A percentile compares a stretch with the other conserved stretches of the same genome.
Evolutionary conservation across 768 basidiomycete species (phyloP).

Genomic region (Hydnum rufescens): DNA sequence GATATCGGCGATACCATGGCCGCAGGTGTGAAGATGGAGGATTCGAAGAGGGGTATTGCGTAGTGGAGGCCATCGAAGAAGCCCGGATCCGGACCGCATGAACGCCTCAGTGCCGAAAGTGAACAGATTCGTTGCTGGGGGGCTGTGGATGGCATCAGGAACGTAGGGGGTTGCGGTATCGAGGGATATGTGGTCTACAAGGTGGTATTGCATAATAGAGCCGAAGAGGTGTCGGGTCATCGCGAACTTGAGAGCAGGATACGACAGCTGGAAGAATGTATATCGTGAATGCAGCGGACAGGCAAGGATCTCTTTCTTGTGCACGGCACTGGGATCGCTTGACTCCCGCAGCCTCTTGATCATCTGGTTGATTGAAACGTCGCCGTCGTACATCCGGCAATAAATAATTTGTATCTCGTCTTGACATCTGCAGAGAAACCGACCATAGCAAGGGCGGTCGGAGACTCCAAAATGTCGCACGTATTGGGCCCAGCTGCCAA

Average conservation of each 20-base stretch:
- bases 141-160: conserved; percentile 77
- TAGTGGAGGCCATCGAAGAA: conserved; percentile 81
- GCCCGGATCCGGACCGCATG: conserved; percentile 62
- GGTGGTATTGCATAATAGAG: conserved; percentile 79
- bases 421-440: conserved; percentile 78
- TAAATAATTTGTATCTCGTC: conserved; percentile 88
- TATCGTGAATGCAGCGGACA: conserved; percentile 99
- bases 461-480: conserved; percentile 57
- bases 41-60: conserved; percentile 78
- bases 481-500: conserved; percentile 55
- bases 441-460: conserved; percentile 75
- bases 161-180: conserved; percentile 95
- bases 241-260: conserved; percentile 78
- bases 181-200: conserved; percentile 85
- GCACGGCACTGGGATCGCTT: conserved; percentile 61
- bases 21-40: conserved; percentile 65
- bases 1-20: conserved; percentile 56
- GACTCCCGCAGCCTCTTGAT: conserved; percentile 68
- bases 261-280: conserved; percentile 96
- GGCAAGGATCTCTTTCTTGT: conserved; percentile 93
- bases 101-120: conserved; percentile 89
- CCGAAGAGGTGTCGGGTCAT: conserved; percentile 96
- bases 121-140: conserved; percentile 83
- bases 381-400: conserved; percentile 95
- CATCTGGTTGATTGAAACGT: conserved; percentile 85